These are phyloP conservation scores for Daedaleopsis sinensis DNA, from an alignment of 768 basidiomycete genomes.

Conservation along the genomic window DNA sequence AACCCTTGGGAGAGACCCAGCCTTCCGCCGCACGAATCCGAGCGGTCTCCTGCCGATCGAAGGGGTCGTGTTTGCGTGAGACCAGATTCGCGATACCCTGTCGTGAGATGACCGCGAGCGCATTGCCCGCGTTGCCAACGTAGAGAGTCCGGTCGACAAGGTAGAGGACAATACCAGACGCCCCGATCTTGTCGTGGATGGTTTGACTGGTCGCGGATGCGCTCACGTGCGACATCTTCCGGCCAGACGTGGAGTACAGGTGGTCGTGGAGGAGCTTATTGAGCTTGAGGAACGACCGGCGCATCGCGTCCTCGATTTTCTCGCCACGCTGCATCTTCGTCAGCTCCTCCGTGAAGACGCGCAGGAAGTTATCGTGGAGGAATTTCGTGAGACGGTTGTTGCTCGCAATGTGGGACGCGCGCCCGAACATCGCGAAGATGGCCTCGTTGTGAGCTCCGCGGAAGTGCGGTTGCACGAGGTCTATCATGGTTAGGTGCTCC, in stretches of 20 bases:
- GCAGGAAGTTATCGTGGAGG: slow-evolving; percentile 79
- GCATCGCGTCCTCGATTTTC: slow-evolving; percentile 70
- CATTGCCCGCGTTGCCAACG: slow-evolving; percentile 88
- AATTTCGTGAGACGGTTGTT: slow-evolving; percentile 80
- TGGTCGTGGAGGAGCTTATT: slow-evolving; percentile 81
- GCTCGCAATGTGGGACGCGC: slow-evolving; percentile 57
- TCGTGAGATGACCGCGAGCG: slow-evolving; percentile 83
- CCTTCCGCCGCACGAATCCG: slow-evolving; percentile 93
- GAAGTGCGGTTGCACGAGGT: slow-evolving; percentile 89
- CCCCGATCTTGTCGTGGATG: slow-evolving; percentile 63
- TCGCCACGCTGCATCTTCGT: slow-evolving; percentile 42
- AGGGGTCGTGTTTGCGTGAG: slow-evolving; percentile 87
- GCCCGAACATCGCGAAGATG: slow-evolving; percentile 96
- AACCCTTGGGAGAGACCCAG: slow-evolving; percentile 89
- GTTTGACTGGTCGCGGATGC: slow-evolving; percentile 38
- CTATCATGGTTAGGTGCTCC: slow-evolving; percentile 86
- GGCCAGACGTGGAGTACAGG: slow-evolving; percentile 48
- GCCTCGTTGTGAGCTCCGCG: slow-evolving; percentile 77
- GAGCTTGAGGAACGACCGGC: slow-evolving; percentile 85
- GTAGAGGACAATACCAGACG: slow-evolving; percentile 87
- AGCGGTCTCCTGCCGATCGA: slow-evolving; percentile 79
- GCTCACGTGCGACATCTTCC: slow-evolving; percentile 80
- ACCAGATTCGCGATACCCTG: slow-evolving; percentile 74
- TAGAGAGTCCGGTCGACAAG: slow-evolving; percentile 78
- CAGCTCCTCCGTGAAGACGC: slow-evolving; percentile 63